A percentile compares a stretch with the other conserved stretches of the same genome.
Conservation (phyloP, 2,329 filamentous ascomycete species). For the Microsporum ferrugineum region DNA sequence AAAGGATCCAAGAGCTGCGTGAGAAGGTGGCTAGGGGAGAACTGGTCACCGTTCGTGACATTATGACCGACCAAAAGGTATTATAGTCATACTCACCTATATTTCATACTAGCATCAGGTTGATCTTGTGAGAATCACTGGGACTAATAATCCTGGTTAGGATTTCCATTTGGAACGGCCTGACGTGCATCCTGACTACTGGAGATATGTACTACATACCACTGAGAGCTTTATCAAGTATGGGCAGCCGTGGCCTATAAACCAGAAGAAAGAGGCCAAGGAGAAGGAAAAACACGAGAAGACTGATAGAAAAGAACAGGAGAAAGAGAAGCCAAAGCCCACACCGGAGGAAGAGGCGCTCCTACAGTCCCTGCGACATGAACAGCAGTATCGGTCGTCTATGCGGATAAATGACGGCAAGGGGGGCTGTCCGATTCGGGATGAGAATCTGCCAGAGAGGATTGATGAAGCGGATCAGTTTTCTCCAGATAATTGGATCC, state of each 20-base stretch:
- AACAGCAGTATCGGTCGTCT: constrained; percentile 33
- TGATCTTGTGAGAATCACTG: not conserved
- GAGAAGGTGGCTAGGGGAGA: constrained; percentile 18
- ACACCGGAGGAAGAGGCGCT: constrained; percentile 34
- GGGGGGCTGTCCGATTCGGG: not conserved
- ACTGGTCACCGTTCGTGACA: constrained; percentile 20
- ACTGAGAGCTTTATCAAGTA: constrained; percentile 42
- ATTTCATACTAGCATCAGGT: not conserved
- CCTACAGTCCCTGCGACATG: constrained; percentile 32
- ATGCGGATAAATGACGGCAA: constrained; percentile 16
- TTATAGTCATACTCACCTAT: constrained; percentile 3
- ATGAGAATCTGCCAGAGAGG: constrained; percentile 27
- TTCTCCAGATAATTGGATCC: constrained; percentile 45
- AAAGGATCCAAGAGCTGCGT: constrained; percentile 19
- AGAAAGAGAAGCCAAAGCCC: constrained; percentile 16
- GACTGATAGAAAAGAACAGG: constrained; percentile 2
- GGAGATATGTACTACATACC: constrained; percentile 41
- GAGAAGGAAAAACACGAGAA: constrained; percentile 18
- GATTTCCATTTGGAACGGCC: constrained; percentile 37
- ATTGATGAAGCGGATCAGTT: constrained; percentile 43
- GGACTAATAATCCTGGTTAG: constrained; percentile 17
- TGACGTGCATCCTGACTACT: constrained; percentile 36
- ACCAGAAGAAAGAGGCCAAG: constrained; percentile 30
- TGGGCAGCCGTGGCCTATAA: constrained; percentile 39
- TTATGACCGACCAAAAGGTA: constrained; percentile 20